phyloP scores from a whole-genome alignment of 306 rosid genomes.

The Hylodesmum podocarpum region DNA sequence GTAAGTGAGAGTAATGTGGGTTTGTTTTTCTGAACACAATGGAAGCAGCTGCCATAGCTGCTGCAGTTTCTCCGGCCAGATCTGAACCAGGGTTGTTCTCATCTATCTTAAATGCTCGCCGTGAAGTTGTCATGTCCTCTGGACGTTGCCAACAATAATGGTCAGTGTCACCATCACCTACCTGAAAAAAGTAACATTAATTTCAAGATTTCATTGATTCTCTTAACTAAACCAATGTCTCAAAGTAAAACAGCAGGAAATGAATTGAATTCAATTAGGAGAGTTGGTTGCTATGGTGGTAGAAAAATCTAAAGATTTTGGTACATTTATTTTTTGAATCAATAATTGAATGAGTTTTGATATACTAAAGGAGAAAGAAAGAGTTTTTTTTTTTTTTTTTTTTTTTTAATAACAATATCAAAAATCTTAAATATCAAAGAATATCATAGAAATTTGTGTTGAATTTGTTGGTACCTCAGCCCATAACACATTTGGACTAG shows the following conservation, averaged over 20 bases:
- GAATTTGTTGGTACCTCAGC: conserved; percentile 61
- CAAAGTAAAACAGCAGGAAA: background rate
- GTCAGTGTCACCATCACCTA: conserved; percentile 98
- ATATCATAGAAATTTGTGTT: background rate
- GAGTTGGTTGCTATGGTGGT: too few species aligned
- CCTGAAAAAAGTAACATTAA: conserved; percentile 41
- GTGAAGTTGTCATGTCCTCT: conserved; percentile 97
- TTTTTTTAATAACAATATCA: background rate
- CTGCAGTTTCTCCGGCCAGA: conserved; percentile 93
- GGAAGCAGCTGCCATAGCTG: conserved; percentile 94
- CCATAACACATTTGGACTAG: conserved; percentile 88
- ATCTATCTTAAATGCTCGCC: conserved; percentile 91
- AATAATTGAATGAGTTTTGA: background rate
- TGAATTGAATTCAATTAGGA: too few species aligned
- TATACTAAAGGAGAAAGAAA: background rate
- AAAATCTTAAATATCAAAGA: background rate
- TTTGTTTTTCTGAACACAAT: conserved; percentile 74
- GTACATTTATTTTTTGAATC: background rate
- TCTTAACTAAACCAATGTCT: background rate
- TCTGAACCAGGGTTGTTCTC: conserved; percentile 85
- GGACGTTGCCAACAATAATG: conserved; percentile 98
- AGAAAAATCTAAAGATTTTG: too few species aligned
- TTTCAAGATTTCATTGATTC: background rate
- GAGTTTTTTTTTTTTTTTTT: too few species aligned
- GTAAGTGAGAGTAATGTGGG: conserved; percentile 85